Conservation (phyloP, 2,329 filamentous ascomycete species). For the Cladosporium sp. region DNA sequence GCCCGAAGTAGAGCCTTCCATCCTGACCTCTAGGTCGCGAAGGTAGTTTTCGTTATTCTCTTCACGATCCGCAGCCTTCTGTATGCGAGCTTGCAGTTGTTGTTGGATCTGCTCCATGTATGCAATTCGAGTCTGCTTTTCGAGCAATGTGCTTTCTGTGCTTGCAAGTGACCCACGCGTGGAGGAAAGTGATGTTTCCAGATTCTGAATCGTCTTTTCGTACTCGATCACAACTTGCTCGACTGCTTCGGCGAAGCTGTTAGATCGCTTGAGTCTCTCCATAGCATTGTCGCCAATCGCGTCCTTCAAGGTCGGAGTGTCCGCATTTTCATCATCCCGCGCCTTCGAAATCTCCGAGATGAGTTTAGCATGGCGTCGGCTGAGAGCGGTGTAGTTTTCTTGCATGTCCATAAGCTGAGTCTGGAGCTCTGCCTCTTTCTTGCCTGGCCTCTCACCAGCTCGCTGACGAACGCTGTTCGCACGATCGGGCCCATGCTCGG, state of each 20-base stretch:
- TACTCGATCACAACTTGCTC: constrained; percentile 96
- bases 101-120: constrained; percentile 89
- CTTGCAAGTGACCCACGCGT: constrained; percentile 78
- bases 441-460: constrained; percentile 56
- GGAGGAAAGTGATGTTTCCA: constrained; percentile 86
- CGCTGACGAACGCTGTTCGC: background rate
- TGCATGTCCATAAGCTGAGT: constrained; percentile 89
- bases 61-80: constrained; percentile 89
- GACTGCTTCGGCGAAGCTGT: constrained; percentile 91
- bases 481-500: constrained; percentile 69
- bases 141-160: constrained; percentile 80
- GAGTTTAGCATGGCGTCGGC: constrained; percentile 88
- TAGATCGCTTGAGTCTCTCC: constrained; percentile 87
- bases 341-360: constrained; percentile 91
- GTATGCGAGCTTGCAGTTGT: constrained; percentile 83
- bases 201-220: constrained; percentile 92
- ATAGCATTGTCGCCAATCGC: constrained; percentile 72
- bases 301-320: constrained; percentile 57
- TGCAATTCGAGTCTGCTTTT: constrained; percentile 89
- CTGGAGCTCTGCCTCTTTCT: constrained; percentile 79
- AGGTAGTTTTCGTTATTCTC: constrained; percentile 88
- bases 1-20: constrained; percentile 84
- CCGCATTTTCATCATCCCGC: constrained; percentile 56
- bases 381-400: constrained; percentile 89
- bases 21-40: constrained; percentile 82